Percentiles rank a stretch among this genome's conserved stretches.
These are phyloP conservation scores for Pseudogymnoascus sp. DNA, from an alignment of 2,329 filamentous ascomycete genomes.

Conservation along the genomic window DNA sequence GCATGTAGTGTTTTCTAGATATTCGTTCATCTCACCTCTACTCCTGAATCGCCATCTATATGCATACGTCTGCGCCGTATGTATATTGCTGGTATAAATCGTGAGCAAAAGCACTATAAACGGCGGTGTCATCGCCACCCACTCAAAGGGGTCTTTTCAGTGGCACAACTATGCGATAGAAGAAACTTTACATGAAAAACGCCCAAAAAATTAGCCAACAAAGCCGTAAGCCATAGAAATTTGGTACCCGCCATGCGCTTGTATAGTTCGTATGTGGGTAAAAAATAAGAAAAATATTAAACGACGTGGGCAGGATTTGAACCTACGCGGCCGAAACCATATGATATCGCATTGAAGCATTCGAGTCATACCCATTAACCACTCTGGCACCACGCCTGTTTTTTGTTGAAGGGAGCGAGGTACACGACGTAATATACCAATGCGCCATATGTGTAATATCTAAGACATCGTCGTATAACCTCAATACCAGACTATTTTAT, in stretches of 20 bases:
- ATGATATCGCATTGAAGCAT: constrained; percentile 13
- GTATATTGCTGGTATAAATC: neutral
- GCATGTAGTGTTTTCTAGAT: neutral
- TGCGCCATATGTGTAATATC: neutral
- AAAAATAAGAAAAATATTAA: constrained; percentile 1
- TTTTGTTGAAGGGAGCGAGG: neutral
- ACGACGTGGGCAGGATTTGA: constrained; percentile 9
- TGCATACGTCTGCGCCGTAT: no score
- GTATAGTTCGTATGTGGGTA: neutral
- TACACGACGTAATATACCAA: neutral
- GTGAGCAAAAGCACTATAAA: neutral
- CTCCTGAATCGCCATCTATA: no score
- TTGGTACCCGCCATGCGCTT: neutral
- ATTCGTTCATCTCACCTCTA: neutral
- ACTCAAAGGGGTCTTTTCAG: no score
- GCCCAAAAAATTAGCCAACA: neutral
- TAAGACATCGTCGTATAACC: neutral
- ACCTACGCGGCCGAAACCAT: constrained; percentile 9
- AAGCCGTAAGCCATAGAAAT: neutral
- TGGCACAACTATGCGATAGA: no score
- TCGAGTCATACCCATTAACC: constrained; percentile 31
- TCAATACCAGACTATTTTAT: neutral
- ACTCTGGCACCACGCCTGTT: constrained; percentile 26
- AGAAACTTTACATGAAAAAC: neutral
- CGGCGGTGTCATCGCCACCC: no score